Evolutionary conservation across 2,329 filamentous ascomycete genomes (phyloP), one percentile per base, ranked within the genome.

Genomic region (Xylaria sp.): DNA sequence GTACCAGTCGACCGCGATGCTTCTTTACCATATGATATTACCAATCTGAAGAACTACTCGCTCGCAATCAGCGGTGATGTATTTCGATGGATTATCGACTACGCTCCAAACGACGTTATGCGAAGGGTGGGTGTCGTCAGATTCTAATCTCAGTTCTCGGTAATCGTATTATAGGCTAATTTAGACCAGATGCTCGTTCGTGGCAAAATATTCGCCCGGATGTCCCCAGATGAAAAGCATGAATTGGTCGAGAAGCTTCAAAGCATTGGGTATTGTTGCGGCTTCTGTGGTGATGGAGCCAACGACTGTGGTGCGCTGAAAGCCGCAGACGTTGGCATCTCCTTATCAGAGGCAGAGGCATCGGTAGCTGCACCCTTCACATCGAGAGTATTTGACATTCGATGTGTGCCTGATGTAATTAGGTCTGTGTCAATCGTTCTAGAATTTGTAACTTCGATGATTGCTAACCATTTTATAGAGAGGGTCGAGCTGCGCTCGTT

Each of bases 161-260:
- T 15, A 12, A 11, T 17, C 15, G 12, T 14, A 17, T 25, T 49
- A 47, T n/a, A 50, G 38, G 40, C 61, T 71, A 56, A 71, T 23
- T n/a, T n/a, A 1, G 23, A 35, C 12, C 75, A 95, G 83, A 94
- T 98, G 89, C 91, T 99, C 57, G 89, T 97, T 37, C 87, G 86
- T 57, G 94, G 94, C 25, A 94, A 95, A 76, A 92, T 99, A 1
- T 99, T 96, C 77, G 96, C 95, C 3, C 90, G 95, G 70, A 99
- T 99, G 95, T 98, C 94, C 1, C 96, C 95, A 0, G 96, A 99
- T 74, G 95, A 99, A 77, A 99, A 99, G 76, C 94, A 97, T 74
- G 96, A 99, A 76, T 82, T 99, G 1, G 93, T 99, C 2, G 95
- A 98, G 76, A 99, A 97, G 76, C 84, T 99, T 3, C 96, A 99